Evolutionary conservation across 1,139 yeast genomes (phyloP), one percentile per base, ranked within the genome.

Genomic region (Cylindricascospora bacillispora): DNA sequence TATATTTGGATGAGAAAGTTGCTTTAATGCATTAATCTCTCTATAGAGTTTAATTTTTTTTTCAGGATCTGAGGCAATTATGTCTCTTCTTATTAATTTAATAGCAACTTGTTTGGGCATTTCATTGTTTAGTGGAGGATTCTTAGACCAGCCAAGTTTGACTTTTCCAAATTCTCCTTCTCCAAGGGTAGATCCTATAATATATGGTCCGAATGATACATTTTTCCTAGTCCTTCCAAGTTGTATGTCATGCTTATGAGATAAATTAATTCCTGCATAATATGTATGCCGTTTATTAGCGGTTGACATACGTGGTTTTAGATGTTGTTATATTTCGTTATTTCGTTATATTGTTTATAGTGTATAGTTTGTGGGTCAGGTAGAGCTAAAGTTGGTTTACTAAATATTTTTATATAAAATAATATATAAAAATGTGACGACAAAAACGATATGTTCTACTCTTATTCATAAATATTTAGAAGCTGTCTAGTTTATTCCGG

Each of bases 141-240:
- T 28, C 29, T 38, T 45, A 34, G 93, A 65, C 95, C 95, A 86
- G 13, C 95, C 97, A 7, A 89, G 63, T 54, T 86, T 89, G 38
- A 89, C 98, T 56, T 86, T 86, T 35, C 97, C 98, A 54, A 89
- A 89, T 52, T 89, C 97, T 24, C 98, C 98, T 59, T 86, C 95
- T 19, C 98, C 98, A 10, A 89, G 61, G 1, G 97, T 86, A 13
- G 93, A 75, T 3, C 97, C 95, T 9, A 89, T 64, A 15, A 81
- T 69, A 49, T 85, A 89, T 21, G 81, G 75, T 20, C 97, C 97
- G 52, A 89, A 85, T 26, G 47, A 40, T 6, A 44, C 43, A 86
- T 64, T 34, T 73, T 76, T 44, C 43, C 55, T 33, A 22, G 28
- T 39, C 16, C 27, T 31, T 24, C 31, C 31, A 19, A 13, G 7